Conservation (phyloP, 495 filamentous ascomycete genomes). For the Talaromyces stipitatus region DNA sequence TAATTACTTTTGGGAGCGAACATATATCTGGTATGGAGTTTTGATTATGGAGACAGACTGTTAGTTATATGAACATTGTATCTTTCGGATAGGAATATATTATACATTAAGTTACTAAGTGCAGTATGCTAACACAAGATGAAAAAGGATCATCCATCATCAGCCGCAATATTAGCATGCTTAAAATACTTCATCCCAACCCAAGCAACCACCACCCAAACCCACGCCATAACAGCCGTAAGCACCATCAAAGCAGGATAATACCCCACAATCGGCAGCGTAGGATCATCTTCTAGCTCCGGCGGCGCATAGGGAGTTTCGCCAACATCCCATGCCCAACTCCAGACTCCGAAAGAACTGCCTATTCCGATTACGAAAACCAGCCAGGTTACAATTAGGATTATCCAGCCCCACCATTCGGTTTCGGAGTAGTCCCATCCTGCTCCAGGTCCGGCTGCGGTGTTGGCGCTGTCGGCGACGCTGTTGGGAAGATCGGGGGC, state of each 20-base stretch:
- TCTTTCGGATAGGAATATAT: background rate
- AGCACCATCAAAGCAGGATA: conserved; percentile 91
- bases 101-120: background rate
- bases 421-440: conserved; percentile 89
- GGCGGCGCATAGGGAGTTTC: conserved; percentile 90
- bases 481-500: conserved; percentile 14
- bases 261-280: conserved; percentile 90
- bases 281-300: conserved; percentile 87
- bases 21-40: background rate
- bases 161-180: conserved; percentile 78
- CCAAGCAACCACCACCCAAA: conserved; percentile 96
- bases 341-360: conserved; percentile 94
- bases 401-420: conserved; percentile 93
- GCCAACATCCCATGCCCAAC: conserved; percentile 99
- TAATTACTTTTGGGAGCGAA: background rate
- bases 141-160: conserved; percentile 34
- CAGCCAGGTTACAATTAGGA: conserved; percentile 82
- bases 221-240: conserved; percentile 95
- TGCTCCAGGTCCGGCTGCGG: conserved; percentile 22
- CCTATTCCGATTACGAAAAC: conserved; percentile 96
- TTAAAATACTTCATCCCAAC: conserved; percentile 99
- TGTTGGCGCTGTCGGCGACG: background rate
- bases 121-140: background rate
- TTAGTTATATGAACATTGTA: background rate
- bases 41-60: background rate